Percentiles rank a stretch among this genome's conserved stretches.
phyloP scores from a whole-genome alignment of 306 rosid genomes.

The Quercus agrifolia region DNA sequence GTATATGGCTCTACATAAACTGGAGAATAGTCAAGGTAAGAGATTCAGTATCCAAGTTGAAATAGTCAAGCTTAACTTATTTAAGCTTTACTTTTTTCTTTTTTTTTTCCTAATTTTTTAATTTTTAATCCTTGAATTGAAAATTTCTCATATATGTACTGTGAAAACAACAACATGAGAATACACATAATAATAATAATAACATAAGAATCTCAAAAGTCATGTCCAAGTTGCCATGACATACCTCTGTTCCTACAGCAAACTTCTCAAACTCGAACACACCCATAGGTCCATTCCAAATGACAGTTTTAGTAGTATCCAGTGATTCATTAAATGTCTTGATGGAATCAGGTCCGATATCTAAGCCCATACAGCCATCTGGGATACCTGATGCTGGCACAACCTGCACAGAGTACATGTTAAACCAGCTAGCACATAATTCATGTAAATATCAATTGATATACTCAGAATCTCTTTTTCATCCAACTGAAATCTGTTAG shows the following conservation, averaged over 20 bases:
- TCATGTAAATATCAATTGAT: neutral
- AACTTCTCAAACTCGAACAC: constrained; percentile 89
- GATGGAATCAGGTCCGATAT: constrained; percentile 90
- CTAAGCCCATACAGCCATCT: constrained; percentile 98
- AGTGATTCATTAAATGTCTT: constrained; percentile 64
- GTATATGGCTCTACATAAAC: no score
- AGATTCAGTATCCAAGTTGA: no score
- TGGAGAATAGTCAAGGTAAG: no score
- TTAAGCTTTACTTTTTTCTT: neutral
- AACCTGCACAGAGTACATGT: constrained; percentile 29
- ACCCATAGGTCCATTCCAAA: constrained; percentile 99
- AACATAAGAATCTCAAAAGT: neutral
- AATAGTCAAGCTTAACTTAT: neutral
- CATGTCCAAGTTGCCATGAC: neutral
- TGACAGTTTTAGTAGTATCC: constrained; percentile 70
- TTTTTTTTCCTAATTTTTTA: neutral
- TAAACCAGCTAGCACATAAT: neutral
- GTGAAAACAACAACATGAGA: no score
- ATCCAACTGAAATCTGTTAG: neutral
- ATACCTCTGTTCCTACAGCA: constrained; percentile 86
- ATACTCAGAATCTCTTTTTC: neutral
- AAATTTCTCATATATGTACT: neutral
- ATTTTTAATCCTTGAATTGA: neutral
- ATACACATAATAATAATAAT: no score
- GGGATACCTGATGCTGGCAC: constrained; percentile 81